A percentile compares a stretch with the other conserved stretches of the same genome.
Evolutionary conservation across 1,139 yeast species (phyloP).

Genomic region (Candida anutae): DNA sequence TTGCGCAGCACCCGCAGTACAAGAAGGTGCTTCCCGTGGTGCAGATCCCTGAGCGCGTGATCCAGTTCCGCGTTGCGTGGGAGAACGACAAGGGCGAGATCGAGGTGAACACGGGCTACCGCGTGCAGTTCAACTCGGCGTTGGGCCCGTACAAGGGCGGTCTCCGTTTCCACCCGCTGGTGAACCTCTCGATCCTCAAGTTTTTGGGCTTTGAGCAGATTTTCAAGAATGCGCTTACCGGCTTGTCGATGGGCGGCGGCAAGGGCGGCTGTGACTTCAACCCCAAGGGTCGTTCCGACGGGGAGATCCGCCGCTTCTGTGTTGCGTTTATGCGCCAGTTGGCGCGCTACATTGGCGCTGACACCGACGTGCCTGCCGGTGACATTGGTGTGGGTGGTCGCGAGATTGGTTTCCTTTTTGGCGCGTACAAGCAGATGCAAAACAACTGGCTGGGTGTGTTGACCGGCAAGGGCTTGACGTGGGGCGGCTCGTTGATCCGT

Average conservation of each 20-base stretch:
- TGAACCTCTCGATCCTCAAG: constrained; percentile 88
- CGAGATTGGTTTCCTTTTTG: constrained; percentile 89
- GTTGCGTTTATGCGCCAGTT: constrained; percentile 92
- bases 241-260: constrained; percentile 98
- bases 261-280: constrained; percentile 98
- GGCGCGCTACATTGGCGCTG: constrained; percentile 92
- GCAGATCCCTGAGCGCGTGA: constrained; percentile 90
- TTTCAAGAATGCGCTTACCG: constrained; percentile 96
- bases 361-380: constrained; percentile 98
- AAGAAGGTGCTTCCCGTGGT: constrained; percentile 85
- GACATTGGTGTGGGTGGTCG: constrained; percentile 93
- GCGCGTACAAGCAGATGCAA: constrained; percentile 90
- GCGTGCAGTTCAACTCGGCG: constrained; percentile 98
- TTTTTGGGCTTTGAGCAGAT: constrained; percentile 97
- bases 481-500: constrained; percentile 99
- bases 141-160: constrained; percentile 99
- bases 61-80: constrained; percentile 97
- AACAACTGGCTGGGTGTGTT: constrained; percentile 96
- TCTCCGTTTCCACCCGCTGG: constrained; percentile 95
- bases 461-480: constrained; percentile 94
- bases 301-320: constrained; percentile 96
- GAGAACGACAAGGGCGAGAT: constrained; percentile 89
- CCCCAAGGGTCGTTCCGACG: constrained; percentile 89
- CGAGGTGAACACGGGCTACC: constrained; percentile 94
- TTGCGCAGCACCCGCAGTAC: constrained; percentile 83